Base-by-base conservation (phyloP, 768 basidiomycete genomes). In the Boletus rubroflammeus region DNA sequence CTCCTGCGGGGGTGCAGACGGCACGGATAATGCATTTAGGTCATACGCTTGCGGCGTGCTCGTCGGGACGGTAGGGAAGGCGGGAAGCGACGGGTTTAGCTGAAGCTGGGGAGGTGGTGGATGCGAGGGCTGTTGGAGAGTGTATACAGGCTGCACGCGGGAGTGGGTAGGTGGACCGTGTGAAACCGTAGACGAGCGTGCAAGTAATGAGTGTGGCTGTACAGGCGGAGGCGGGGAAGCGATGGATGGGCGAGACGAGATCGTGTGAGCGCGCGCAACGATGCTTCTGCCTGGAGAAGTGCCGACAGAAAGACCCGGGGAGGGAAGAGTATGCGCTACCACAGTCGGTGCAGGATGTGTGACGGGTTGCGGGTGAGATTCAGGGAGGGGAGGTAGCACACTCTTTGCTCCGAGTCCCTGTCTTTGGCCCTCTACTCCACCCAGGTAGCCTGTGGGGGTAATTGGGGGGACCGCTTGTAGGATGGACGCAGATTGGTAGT, bases 61-160 rank as follows among this genome's bases (percentile, higher is more conserved):
- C 5, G 84, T 86, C 6, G 88, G 88, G 6, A 74, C 87, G 28
- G 73, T 74, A 1, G 88, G 88, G 69, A 90, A 88, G 48, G 78
- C 77, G 0, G 86, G 81, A 6, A 88, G 67, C 31, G 71, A 38
- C 46, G 59, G 40, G 13, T 56, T 54, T 35, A 67, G 56, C 55
- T 61, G 67, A 29, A 43, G 57, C 44, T 47, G 65, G 10, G 41
- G 61, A 50, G 46, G 55, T 42, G 49, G 59, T 3, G 43, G 42
- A 40, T 59, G 59, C 2, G 44, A 53, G 26, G 38, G 53, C 8
- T 54, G 63, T 17, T 55, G 67, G 0, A 23, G 1, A 3, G 39
- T 7, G 7, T 53, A 58, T 32, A 36, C 19, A 1, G 57, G 48
- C 5, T 54, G 62, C 0, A 26, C 26, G 1, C 51, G 65, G 1